Conservation (phyloP, 2,329 filamentous ascomycete genomes). For the Cordyceps javanica region DNA sequence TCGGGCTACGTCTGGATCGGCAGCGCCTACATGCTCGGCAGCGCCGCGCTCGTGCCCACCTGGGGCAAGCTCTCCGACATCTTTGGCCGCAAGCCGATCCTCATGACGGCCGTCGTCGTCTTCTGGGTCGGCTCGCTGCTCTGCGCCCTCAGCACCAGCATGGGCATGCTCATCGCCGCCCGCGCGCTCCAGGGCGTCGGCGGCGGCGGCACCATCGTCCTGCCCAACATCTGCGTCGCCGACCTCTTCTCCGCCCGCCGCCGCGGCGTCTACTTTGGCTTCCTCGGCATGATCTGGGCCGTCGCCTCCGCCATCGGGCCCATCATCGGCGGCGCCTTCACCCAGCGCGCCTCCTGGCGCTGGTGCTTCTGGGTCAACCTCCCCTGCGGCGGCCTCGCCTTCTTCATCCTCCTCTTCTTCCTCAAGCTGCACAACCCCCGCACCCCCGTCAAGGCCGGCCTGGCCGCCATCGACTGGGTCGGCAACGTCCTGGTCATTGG, state of each 20-base stretch:
- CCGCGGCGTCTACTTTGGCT: conserved; percentile 46
- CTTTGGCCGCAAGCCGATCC: conserved; percentile 50
- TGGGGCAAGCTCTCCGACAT: conserved; percentile 62
- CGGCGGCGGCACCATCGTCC: conserved; percentile 51
- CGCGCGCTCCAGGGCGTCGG: conserved; percentile 52
- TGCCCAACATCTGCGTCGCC: conserved; percentile 53
- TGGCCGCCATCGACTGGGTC: conserved; percentile 57
- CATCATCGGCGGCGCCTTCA: conserved; percentile 63
- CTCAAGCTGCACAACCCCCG: conserved; percentile 63
- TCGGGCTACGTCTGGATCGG: conserved; percentile 75
- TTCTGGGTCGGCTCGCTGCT: conserved; percentile 51
- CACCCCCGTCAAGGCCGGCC: conserved; percentile 55
- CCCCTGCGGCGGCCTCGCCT: conserved; percentile 39
- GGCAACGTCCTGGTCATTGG: conserved; percentile 58
- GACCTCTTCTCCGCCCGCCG: conserved; percentile 49
- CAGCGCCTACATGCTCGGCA: conserved; percentile 65
- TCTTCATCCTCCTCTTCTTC: conserved; percentile 50
- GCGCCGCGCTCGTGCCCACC: conserved; percentile 58
- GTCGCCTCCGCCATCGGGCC: conserved; percentile 60
- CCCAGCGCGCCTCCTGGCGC: conserved; percentile 57
- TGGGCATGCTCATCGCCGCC: conserved; percentile 48
- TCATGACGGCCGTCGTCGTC: conserved; percentile 43
- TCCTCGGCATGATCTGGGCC: conserved; percentile 55
- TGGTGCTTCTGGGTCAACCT: conserved; percentile 67
- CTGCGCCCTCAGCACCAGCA: conserved; percentile 43